Evolutionary conservation across 495 filamentous ascomycete genomes (phyloP).

Genomic region (Lasiosphaeris hirsuta): DNA sequence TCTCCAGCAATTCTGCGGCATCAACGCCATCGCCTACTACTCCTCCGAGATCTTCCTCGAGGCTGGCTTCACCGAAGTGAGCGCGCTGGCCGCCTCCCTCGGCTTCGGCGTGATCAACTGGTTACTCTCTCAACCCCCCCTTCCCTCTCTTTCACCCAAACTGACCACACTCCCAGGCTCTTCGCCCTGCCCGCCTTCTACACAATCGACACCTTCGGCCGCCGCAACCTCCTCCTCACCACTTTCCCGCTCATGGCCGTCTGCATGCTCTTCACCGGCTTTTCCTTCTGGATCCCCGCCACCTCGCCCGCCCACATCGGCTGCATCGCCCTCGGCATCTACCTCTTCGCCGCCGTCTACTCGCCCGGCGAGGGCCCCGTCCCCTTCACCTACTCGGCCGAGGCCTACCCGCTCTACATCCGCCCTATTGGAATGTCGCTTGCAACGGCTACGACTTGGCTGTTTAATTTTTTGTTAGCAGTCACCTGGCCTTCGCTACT

Average conservation of each 20-base stretch:
- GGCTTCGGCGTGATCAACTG: slow-evolving; percentile 80
- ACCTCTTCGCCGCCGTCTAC: slow-evolving; percentile 72
- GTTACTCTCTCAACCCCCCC: no score
- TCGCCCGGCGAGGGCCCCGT: slow-evolving; percentile 79
- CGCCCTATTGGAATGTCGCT: slow-evolving; percentile 65
- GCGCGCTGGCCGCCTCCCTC: slow-evolving; percentile 63
- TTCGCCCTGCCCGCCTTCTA: slow-evolving; percentile 76
- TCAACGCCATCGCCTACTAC: slow-evolving; percentile 70
- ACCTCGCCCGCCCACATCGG: slow-evolving; percentile 40
- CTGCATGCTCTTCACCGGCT: slow-evolving; percentile 73
- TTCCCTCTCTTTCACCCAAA: no score
- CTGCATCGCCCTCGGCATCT: slow-evolving; percentile 67
- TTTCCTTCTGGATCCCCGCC: slow-evolving; percentile 70
- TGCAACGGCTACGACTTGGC: slow-evolving; percentile 67
- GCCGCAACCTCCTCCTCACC: slow-evolving; percentile 69
- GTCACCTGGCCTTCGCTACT: slow-evolving; percentile 63
- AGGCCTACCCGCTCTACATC: slow-evolving; percentile 75
- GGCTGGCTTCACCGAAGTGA: slow-evolving; percentile 52
- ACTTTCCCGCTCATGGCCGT: slow-evolving; percentile 78
- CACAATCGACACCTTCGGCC: slow-evolving; percentile 82
- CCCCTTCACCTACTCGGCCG: slow-evolving; percentile 79
- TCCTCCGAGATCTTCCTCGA: slow-evolving; percentile 61
- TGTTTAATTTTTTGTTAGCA: slow-evolving; percentile 64
- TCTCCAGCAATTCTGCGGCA: slow-evolving; percentile 75
- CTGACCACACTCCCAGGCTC: slow-evolving; percentile 28